Base-by-base conservation (phyloP, 2,329 filamentous ascomycete genomes). In the Aspergillus intermedius region DNA sequence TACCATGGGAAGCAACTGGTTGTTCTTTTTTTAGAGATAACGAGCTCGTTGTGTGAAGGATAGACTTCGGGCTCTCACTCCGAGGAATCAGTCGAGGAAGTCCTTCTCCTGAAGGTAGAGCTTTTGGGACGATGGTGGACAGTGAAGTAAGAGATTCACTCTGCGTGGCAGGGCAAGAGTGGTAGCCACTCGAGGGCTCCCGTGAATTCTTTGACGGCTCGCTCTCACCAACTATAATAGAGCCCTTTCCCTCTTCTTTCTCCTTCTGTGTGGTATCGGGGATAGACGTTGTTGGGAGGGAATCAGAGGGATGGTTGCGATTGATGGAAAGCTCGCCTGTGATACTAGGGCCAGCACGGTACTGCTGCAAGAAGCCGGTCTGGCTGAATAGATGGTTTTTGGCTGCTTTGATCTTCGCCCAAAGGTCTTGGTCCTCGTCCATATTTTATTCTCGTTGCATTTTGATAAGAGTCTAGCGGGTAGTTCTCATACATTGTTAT, bases 391-490 rank as follows among this genome's bases (percentile, higher is more conserved):
- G 17, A 40, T 40, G 10, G 37, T 19, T 12, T 39, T 48, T 42
- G 15, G 46, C 44, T 45, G 44, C 22, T 44, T 48, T 48, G 5
- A 46, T 34, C 35, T 42, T 40, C 17, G 25, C 28, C 44, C 46
- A 50, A 5, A 48, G 45, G n/a, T 51, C 44, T 6, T 43, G 49
- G 25, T 40, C 17, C 37, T 40, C 37, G 17, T 40, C 37, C 37
- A 40, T 40, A 10, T 40, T 19, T 22, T 15, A 40, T 19, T 8
- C 15, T 22, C 15, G 10, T 9, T 40, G 6, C 10, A 35, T 35
- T 30, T 30, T 5, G 9, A 30, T 12, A 12, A 30, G 9, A 12
- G 9, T 12, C 1, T 30, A 30, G 25, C 9, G 12, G 25, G 25
- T 5, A 30, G 25, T 4, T 30, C 25, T 30, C 25, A 30, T 30